Percentiles rank a stretch among this genome's conserved stretches.
Evolutionary conservation across 2,329 filamentous ascomycete species (phyloP).

Genomic region (Xylariaceae sp.): DNA sequence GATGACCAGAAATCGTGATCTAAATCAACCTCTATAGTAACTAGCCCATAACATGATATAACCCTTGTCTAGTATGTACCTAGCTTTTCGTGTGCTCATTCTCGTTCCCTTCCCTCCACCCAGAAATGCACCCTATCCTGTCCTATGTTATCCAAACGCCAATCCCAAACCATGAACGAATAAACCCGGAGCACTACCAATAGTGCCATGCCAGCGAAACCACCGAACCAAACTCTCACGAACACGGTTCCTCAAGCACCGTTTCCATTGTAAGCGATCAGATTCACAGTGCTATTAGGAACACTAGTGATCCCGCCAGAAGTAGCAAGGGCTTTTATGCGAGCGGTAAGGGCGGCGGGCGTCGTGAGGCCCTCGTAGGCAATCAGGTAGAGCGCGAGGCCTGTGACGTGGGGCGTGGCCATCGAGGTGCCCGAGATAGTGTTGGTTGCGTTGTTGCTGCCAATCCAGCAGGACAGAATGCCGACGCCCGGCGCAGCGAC

Average conservation of each 20-base stretch:
- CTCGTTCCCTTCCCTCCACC: too few species aligned
- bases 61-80: too few species aligned
- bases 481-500: slow-evolving; percentile 42
- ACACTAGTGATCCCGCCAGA: slow-evolving; percentile 20
- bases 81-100: too few species aligned
- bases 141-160: too few species aligned
- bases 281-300: slow-evolving; percentile 26
- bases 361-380: slow-evolving; percentile 40
- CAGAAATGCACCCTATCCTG: too few species aligned
- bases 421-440: slow-evolving; percentile 57
- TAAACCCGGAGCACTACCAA: background rate
- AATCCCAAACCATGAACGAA: too few species aligned
- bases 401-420: slow-evolving; percentile 58
- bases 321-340: slow-evolving; percentile 30
- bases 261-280: slow-evolving; percentile 30
- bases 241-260: slow-evolving; percentile 21
- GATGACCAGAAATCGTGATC: too few species aligned
- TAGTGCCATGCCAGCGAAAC: background rate
- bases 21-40: too few species aligned
- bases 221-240: background rate
- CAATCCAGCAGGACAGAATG: slow-evolving; percentile 42
- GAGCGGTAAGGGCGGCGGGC: slow-evolving; percentile 34
- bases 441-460: slow-evolving; percentile 37
- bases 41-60: too few species aligned
- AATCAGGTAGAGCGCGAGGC: slow-evolving; percentile 55